Evolutionary conservation across 2,329 filamentous ascomycete species (phyloP), one percentile per base, ranked within the genome.

Genomic region (Epichloe brachyelytri): DNA sequence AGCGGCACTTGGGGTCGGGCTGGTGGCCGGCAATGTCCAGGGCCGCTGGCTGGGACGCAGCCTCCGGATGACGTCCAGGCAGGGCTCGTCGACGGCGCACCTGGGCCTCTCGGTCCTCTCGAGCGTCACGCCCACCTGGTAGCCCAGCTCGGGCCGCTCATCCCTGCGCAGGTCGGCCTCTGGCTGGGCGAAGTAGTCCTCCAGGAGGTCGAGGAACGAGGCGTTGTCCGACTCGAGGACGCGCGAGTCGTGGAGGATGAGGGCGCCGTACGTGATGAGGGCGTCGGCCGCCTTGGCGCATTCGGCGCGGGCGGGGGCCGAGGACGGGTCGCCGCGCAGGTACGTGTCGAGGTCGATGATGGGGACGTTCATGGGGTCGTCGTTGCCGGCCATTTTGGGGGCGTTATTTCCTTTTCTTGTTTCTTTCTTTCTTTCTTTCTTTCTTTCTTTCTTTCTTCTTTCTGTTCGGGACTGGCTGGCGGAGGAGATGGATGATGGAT

Each of bases 31-130:
- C 57, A 56, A 82, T 76, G 58, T 82, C 78, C 8, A 81, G 70
- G 78, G 78, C 39, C 78, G 66, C 68, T 82, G 76, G 2, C 66
- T 67, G 2, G 76, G 77, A 2, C 68, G 71, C 22, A 82, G 71
- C 4, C 77, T 71, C 57, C 68, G 57, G 56, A 82, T 81, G 43
- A 82, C 72, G 54, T 73, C 67, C 36, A 80, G 70, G 56, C 78
- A 82, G 33, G 78, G 76, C 68, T 76, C 77, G 62, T 81, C 76
- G 56, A 79, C 77, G 53, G 78, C 78, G 63, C 78, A 82, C 65
- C 79, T 80, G 50, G 78, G 78, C 67, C 75, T 78, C 68, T 82
- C 78, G 1, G 78, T 82, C 65, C 80, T 78, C 58, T 80, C 78
- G 51, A 82, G 73, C 34, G 78, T 82, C 41, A 80, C 78, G 55